Percentiles rank a stretch among this genome's conserved stretches.
Conservation (phyloP, 139 green algal species). For the Chlamydomonas applanata region DNA sequence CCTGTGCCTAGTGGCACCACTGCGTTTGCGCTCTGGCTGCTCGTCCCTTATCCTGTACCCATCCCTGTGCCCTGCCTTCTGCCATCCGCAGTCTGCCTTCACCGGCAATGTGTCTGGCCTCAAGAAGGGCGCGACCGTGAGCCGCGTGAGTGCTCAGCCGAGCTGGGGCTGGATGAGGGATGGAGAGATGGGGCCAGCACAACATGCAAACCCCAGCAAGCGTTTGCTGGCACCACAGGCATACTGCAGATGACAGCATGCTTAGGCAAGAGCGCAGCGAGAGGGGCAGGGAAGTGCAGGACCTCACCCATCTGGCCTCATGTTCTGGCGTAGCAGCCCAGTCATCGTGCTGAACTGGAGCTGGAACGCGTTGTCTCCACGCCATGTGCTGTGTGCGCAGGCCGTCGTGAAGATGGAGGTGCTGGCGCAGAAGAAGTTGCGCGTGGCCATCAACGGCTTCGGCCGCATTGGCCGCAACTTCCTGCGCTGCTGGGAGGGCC, state of each 20-base stretch:
- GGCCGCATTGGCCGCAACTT: constrained; percentile 96
- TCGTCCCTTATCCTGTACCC: background rate
- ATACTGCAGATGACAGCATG: background rate
- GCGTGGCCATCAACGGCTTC: constrained; percentile 99
- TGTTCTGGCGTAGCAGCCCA: background rate
- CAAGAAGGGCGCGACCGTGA: constrained; percentile 26
- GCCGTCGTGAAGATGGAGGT: constrained; percentile 28
- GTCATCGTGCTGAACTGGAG: background rate
- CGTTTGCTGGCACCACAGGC: background rate
- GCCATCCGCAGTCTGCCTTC: constrained; percentile 39
- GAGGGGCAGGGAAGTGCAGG: too few species aligned
- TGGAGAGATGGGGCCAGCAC: background rate
- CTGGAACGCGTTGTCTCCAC: background rate
- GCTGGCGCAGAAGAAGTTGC: constrained; percentile 83
- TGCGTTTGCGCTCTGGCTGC: background rate
- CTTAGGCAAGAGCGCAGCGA: background rate
- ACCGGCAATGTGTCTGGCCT: constrained; percentile 39
- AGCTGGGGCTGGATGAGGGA: background rate
- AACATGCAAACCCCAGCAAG: background rate
- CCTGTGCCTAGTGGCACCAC: background rate
- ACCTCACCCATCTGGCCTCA: background rate
- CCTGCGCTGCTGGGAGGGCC: constrained; percentile 85
- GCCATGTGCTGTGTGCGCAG: constrained; percentile 4
- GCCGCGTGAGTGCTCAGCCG: constrained; percentile 18
- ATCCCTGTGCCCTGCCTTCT: background rate